Base-by-base conservation (phyloP, 2,329 filamentous ascomycete genomes). In the Chaetothyriales sp. region DNA sequence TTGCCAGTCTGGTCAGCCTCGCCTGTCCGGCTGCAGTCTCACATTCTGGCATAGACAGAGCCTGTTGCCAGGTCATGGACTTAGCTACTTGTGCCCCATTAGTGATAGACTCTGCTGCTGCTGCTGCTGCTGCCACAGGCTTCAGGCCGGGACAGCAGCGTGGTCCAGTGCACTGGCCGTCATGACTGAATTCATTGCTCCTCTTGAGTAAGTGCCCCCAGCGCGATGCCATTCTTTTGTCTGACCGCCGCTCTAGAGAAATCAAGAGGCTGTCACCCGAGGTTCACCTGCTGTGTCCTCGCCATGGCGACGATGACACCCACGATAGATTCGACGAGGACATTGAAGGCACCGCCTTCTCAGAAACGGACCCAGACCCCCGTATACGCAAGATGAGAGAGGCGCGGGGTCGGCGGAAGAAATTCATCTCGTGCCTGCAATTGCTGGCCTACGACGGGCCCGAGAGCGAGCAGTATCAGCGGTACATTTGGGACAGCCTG, bases 261-360 rank as follows among this genome's bases (percentile, higher is more conserved):
- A 60, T 73, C n/a, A 67, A 70, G 60, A 61, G 64, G 53, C 63
- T 72, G 48, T 68, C 70, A 4, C 64, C 67, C 40, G 65, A 76
- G 13, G 68, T 73, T 20, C 85, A 89, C 61, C 72, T 86, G 49
- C 77, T 87, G 54, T 89, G 85, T 56, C 82, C 85, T 1, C 80
- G 78, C 54, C 66, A 78, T 51, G 69, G 73, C 59, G 76, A 81
- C 46, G 77, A 84, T 1, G 85, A 88, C 56, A 13, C 33, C 33
- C 66, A 67, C 18, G 76, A 79, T 56, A 75, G 82, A 60, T 87
- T 87, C 66, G 74, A 82, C 19, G 74, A 81, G 54, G 53, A 60
- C 22, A 47, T 47, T 28, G 20, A 47, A 28, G 46, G 46, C 29
- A 20, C 20, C n/a, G 8, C 10, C 18, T 43, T 25, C 43, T 52